Conservation (phyloP, 2,329 filamentous ascomycete species). For the Paraconiothyrium sp. region DNA sequence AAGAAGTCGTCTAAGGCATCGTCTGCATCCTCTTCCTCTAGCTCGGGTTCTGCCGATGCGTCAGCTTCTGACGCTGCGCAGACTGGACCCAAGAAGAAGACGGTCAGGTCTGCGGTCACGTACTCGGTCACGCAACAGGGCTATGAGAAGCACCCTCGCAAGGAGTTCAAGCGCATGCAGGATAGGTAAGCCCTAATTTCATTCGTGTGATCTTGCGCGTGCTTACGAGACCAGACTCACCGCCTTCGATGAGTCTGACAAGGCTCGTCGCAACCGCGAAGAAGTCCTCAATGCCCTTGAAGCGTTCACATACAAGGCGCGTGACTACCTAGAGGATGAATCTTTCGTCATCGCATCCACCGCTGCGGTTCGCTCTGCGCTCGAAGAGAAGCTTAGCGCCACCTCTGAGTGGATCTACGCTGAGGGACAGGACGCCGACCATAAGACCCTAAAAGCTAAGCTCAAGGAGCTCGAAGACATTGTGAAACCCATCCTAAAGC, state of each 20-base stretch:
- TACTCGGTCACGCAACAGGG: conserved; percentile 57
- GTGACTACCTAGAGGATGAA: conserved; percentile 82
- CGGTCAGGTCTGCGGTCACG: conserved; percentile 62
- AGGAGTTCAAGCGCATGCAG: conserved; percentile 68
- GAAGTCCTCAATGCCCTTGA: conserved; percentile 94
- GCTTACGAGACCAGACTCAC: conserved; percentile 66
- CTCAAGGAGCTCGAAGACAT: conserved; percentile 81
- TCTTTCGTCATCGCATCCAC: conserved; percentile 78
- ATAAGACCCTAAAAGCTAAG: conserved; percentile 77
- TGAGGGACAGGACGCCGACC: conserved; percentile 79
- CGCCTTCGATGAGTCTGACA: conserved; percentile 87
- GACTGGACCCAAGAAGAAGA: conserved; percentile 56
- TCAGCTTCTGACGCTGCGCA: conserved; percentile 61
- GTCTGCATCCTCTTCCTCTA: conserved; percentile 53
- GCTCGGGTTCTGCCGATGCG: conserved; percentile 54
- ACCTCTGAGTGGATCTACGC: conserved; percentile 91
- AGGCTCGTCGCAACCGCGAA: conserved; percentile 77
- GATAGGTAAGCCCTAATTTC: conserved; percentile 55
- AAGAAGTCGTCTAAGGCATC: conserved; percentile 50
- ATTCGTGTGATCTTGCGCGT: background rate
- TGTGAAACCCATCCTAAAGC: conserved; percentile 77
- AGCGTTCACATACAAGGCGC: conserved; percentile 86
- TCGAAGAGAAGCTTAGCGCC: conserved; percentile 73
- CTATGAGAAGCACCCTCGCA: conserved; percentile 67
- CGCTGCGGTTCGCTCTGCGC: conserved; percentile 69